Conservation (phyloP, 352 stramenopile species). For the Phytophthora sansomeana region DNA sequence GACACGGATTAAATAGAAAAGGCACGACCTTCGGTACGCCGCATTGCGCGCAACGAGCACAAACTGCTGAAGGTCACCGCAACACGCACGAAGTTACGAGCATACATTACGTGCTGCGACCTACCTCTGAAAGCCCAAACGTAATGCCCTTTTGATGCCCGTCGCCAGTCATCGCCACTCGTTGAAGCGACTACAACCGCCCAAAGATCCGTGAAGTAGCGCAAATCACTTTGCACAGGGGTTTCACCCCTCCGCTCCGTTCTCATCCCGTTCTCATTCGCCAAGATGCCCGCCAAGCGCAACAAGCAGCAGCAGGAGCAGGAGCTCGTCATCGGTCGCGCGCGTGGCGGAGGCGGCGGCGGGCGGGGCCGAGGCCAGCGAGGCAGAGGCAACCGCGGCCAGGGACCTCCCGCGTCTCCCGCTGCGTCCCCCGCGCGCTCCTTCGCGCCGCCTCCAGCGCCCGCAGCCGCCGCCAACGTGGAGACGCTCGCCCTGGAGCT, state of each 20-base stretch:
- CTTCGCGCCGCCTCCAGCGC: constrained; percentile 17
- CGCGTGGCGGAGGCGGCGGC: constrained; percentile 8
- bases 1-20: too few relatives aligned
- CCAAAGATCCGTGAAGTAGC: constrained; percentile 16
- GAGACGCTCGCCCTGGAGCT: constrained; percentile 29
- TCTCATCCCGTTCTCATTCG: constrained; percentile 18
- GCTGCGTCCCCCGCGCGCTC: neutral
- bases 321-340: constrained; percentile 30
- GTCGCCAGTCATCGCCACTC: too few relatives aligned
- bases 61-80: too few relatives aligned
- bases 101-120: too few relatives aligned
- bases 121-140: too few relatives aligned
- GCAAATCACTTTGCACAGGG: constrained; percentile 8
- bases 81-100: too few relatives aligned
- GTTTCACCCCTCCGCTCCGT: neutral
- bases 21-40: too few relatives aligned
- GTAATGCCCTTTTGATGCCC: too few relatives aligned
- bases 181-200: too few relatives aligned
- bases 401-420: neutral
- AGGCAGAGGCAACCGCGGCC: constrained; percentile 5
- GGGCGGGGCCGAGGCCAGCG: constrained; percentile 16
- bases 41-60: too few relatives aligned
- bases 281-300: constrained; percentile 22
- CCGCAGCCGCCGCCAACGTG: constrained; percentile 18
- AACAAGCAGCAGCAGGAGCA: constrained; percentile 33